These are phyloP conservation scores for Thelonectria blattea DNA, from an alignment of 2,329 filamentous ascomycete genomes.

Conservation along the genomic window DNA sequence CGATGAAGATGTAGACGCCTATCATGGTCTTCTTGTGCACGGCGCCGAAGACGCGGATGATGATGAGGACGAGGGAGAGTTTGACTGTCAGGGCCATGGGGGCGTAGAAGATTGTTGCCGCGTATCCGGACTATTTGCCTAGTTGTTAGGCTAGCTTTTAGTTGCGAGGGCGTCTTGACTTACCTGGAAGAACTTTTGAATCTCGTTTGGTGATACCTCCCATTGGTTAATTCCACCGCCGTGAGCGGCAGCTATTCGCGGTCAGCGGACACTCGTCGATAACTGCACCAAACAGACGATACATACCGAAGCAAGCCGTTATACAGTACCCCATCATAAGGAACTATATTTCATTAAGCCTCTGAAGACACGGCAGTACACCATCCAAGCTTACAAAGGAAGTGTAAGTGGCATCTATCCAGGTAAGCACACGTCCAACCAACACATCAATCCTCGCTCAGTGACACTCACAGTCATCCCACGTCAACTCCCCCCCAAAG, in stretches of 20 bases:
- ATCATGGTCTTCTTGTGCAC: conserved; percentile 47
- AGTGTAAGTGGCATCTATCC: conserved; percentile 22
- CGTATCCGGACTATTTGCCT: conserved; percentile 45
- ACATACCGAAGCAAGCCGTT: conserved; percentile 22
- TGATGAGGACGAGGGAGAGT: conserved; percentile 50
- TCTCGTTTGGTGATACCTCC: conserved; percentile 34
- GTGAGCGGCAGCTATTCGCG: conserved; percentile 14
- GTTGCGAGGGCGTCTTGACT: rapidly evolving
- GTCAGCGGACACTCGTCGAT: neutral
- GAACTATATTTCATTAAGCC: neutral
- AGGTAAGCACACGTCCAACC: neutral
- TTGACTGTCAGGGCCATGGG: conserved; percentile 53
- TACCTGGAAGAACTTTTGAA: conserved; percentile 46
- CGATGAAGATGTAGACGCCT: conserved; percentile 47
- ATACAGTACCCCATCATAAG: conserved; percentile 29
- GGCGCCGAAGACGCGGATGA: conserved; percentile 49
- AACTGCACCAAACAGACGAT: neutral
- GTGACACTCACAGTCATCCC: conserved; percentile 25
- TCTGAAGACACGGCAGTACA: neutral
- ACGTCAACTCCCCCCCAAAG: conserved; percentile 19
- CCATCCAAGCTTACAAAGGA: conserved; percentile 16
- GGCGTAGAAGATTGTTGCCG: conserved; percentile 52
- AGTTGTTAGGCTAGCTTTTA: neutral
- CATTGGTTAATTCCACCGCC: conserved; percentile 28
- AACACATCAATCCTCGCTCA: too few relatives aligned